A percentile compares a stretch with the other conserved stretches of the same genome.
Evolutionary conservation across 352 stramenopile genomes (phyloP).

Genomic region (Globisporangium radiosum): DNA sequence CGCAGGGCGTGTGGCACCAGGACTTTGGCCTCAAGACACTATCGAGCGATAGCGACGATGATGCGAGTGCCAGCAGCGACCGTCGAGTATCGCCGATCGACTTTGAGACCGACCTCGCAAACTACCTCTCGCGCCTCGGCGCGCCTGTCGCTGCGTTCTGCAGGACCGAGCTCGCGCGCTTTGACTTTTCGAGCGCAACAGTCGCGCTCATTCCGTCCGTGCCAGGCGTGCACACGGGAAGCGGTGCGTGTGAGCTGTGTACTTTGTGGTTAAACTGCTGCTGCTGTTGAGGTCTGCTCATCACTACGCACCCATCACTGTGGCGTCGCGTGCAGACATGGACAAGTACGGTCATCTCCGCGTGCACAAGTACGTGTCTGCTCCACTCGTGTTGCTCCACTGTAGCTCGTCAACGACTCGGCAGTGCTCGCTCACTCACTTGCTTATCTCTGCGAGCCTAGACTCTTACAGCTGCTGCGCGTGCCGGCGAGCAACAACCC

Average conservation of each 20-base stretch:
- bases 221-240: slow-evolving; percentile 60
- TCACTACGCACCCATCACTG: neutral
- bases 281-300: neutral
- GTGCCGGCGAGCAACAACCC: slow-evolving; percentile 46
- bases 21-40: slow-evolving; percentile 70
- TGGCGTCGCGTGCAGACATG: slow-evolving; percentile 43
- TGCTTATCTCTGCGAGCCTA: slow-evolving; percentile 7
- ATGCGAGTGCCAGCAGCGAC: slow-evolving; percentile 12
- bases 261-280: neutral
- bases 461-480: slow-evolving; percentile 44
- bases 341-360: slow-evolving; percentile 76
- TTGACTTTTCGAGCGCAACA: slow-evolving; percentile 53
- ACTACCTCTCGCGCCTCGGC: slow-evolving; percentile 55
- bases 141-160: slow-evolving; percentile 38
- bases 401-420: neutral
- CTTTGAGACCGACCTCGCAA: slow-evolving; percentile 58
- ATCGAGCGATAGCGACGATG: slow-evolving; percentile 17
- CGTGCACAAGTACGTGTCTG: slow-evolving; percentile 24
- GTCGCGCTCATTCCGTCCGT: slow-evolving; percentile 65
- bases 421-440: neutral
- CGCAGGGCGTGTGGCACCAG: slow-evolving; percentile 77
- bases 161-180: slow-evolving; percentile 29
- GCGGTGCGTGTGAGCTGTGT: slow-evolving; percentile 23
- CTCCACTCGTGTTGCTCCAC: neutral
- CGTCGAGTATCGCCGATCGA: slow-evolving; percentile 11